A percentile compares a stretch with the other conserved stretches of the same genome.
Conservation (phyloP, 306 rosid species). For the Trifolium fragiferum region DNA sequence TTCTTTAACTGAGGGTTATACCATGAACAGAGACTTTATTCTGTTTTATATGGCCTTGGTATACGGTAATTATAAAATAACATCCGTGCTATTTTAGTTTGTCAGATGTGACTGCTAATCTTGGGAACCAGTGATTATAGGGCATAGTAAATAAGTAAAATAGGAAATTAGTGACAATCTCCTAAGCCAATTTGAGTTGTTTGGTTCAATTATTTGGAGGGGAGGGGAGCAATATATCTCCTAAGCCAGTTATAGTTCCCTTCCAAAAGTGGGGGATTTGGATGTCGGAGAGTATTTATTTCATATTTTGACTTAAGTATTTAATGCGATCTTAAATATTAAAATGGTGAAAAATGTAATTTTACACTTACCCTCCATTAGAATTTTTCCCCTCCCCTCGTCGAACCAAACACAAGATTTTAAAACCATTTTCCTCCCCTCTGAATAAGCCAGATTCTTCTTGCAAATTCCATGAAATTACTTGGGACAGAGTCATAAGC, state of each 20-base stretch:
- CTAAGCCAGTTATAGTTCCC: no score
- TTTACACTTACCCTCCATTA: no score
- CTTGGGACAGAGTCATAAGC: constrained; percentile 11
- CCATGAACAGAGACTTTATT: constrained; percentile 14
- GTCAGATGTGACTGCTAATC: constrained; percentile 27
- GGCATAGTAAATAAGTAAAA: constrained; percentile 18
- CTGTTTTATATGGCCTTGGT: constrained; percentile 25
- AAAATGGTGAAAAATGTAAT: no score
- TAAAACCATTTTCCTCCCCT: not conserved
- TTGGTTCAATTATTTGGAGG: no score
- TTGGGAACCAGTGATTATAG: constrained; percentile 24
- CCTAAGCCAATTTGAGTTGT: no score
- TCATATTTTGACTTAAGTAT: no score
- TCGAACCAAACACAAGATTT: no score
- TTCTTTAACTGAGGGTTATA: constrained; percentile 29
- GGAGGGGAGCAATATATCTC: no score
- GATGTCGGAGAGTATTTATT: no score
- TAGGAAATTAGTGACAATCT: constrained; percentile 20
- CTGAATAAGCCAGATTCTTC: constrained; percentile 4
- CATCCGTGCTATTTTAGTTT: constrained; percentile 24
- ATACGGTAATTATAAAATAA: constrained; percentile 10
- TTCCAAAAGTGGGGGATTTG: no score
- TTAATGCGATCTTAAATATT: no score
- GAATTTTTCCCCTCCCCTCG: no score
- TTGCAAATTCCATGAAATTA: constrained; percentile 23